phyloP scores from a whole-genome alignment of 805 yeast species.

The Candida multigemmis region DNA sequence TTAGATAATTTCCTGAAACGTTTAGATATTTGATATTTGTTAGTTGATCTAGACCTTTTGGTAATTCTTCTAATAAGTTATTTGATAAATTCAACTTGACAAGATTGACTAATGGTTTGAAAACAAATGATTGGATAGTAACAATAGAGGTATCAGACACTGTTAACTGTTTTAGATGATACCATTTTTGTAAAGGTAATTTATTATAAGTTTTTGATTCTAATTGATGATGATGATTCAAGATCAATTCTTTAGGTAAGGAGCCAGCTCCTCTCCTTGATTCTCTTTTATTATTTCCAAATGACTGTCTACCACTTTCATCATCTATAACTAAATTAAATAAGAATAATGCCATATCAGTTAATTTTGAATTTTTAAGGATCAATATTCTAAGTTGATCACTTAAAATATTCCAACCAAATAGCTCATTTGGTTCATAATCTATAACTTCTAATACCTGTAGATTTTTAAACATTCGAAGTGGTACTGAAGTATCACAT shows the following conservation, averaged over 20 bases:
- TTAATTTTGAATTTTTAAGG: slow-evolving; percentile 40
- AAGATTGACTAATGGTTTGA: slow-evolving; percentile 29
- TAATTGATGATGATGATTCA: slow-evolving; percentile 1
- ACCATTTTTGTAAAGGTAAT: slow-evolving; percentile 20
- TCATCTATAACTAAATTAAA: slow-evolving; percentile 48
- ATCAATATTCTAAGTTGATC: slow-evolving; percentile 48
- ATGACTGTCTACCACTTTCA: slow-evolving; percentile 22
- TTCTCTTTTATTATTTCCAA: background rate
- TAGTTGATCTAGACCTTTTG: slow-evolving; percentile 44
- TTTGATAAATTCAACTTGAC: slow-evolving; percentile 48
- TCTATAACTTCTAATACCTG: slow-evolving; percentile 54
- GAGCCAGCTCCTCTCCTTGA: slow-evolving; percentile 16
- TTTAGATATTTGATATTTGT: slow-evolving; percentile 37
- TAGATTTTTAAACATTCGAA: slow-evolving; percentile 51
- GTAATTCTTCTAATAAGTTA: slow-evolving; percentile 40
- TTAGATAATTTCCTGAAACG: slow-evolving; percentile 33
- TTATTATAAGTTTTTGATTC: background rate
- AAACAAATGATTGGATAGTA: slow-evolving; percentile 21
- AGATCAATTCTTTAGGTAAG: slow-evolving; percentile 10
- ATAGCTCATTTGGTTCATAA: slow-evolving; percentile 54
- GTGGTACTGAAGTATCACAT: slow-evolving; percentile 60
- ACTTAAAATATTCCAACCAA: slow-evolving; percentile 54
- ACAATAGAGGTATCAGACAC: slow-evolving; percentile 31
- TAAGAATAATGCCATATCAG: slow-evolving; percentile 44
- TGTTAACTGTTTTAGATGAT: slow-evolving; percentile 30